Conservation (phyloP, 805 yeast species). For the Yarrowia sp. region DNA sequence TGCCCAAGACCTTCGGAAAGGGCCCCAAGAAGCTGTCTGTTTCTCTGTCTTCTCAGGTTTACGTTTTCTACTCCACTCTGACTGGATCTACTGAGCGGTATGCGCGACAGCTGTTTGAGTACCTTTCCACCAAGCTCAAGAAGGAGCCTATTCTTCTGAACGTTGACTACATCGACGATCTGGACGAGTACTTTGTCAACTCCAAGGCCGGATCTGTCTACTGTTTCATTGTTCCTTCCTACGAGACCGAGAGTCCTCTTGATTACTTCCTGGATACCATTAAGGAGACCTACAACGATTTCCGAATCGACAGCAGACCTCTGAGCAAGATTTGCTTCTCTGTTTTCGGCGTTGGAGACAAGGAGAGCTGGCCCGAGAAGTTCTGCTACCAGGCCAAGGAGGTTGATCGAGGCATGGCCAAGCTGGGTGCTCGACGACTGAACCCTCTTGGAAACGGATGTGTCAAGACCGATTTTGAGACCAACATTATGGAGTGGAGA, state of each 20-base stretch:
- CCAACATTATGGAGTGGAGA: conserved; percentile 64
- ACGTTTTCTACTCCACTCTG: conserved; percentile 76
- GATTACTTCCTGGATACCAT: conserved; percentile 82
- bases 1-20: conserved; percentile 21
- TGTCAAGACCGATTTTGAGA: conserved; percentile 57
- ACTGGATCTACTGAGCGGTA: conserved; percentile 78
- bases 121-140: conserved; percentile 37
- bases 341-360: conserved; percentile 84
- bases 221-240: conserved; percentile 78
- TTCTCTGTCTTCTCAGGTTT: conserved; percentile 40
- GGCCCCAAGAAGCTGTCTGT: conserved; percentile 30
- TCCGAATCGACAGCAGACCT: conserved; percentile 81
- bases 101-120: conserved; percentile 52
- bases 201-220: conserved; percentile 50
- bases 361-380: conserved; percentile 75
- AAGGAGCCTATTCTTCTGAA: conserved; percentile 56
- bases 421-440: conserved; percentile 80
- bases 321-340: conserved; percentile 63
- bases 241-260: conserved; percentile 88
- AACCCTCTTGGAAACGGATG: conserved; percentile 84
- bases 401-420: conserved; percentile 73
- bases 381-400: conserved; percentile 82
- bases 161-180: conserved; percentile 78
- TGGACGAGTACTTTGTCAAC: conserved; percentile 75
- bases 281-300: conserved; percentile 78